A percentile compares a stretch with the other conserved stretches of the same genome.
These are phyloP conservation scores for Saturnispora mendoncae DNA, from an alignment of 805 yeast species.

Conservation along the genomic window DNA sequence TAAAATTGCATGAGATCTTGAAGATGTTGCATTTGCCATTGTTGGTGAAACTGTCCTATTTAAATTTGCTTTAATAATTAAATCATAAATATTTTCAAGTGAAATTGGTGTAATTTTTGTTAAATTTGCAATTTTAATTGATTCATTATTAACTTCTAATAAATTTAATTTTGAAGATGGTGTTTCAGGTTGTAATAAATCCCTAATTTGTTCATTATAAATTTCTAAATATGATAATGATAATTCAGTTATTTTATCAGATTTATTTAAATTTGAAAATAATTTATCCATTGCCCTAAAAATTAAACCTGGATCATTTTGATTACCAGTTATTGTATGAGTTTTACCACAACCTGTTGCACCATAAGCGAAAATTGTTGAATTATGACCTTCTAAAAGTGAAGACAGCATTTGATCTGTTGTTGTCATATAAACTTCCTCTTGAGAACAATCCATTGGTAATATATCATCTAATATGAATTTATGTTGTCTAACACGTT, in stretches of 20 bases:
- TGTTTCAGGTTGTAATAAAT: slow-evolving; percentile 51
- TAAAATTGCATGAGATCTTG: slow-evolving; percentile 89
- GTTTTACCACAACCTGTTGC: slow-evolving; percentile 99
- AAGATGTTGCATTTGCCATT: slow-evolving; percentile 82
- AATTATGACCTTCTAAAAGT: slow-evolving; percentile 76
- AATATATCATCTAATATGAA: slow-evolving; percentile 78
- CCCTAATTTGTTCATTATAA: slow-evolving; percentile 83
- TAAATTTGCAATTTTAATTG: slow-evolving; percentile 64
- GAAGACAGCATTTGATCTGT: slow-evolving; percentile 65
- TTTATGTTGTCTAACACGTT: slow-evolving; percentile 60
- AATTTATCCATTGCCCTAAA: slow-evolving; percentile 71
- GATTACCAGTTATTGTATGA: slow-evolving; percentile 74
- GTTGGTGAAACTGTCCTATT: slow-evolving; percentile 83
- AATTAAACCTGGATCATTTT: slow-evolving; percentile 68
- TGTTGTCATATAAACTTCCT: slow-evolving; percentile 57
- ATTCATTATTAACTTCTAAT: slow-evolving; percentile 56
- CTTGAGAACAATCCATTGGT: slow-evolving; percentile 56
- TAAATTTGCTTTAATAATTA: slow-evolving; percentile 60
- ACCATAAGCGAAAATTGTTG: slow-evolving; percentile 93
- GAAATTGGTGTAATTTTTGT: slow-evolving; percentile 51
- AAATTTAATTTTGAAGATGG: slow-evolving; percentile 38
- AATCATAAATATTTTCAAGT: slow-evolving; percentile 70
- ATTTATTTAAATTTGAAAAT: slow-evolving; percentile 48
- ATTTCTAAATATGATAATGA: slow-evolving; percentile 74
- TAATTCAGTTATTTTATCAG: slow-evolving; percentile 47